A percentile compares a stretch with the other conserved stretches of the same genome.
Conservation (phyloP, 73 alveolate species). For the Breviolum minutum region DNA sequence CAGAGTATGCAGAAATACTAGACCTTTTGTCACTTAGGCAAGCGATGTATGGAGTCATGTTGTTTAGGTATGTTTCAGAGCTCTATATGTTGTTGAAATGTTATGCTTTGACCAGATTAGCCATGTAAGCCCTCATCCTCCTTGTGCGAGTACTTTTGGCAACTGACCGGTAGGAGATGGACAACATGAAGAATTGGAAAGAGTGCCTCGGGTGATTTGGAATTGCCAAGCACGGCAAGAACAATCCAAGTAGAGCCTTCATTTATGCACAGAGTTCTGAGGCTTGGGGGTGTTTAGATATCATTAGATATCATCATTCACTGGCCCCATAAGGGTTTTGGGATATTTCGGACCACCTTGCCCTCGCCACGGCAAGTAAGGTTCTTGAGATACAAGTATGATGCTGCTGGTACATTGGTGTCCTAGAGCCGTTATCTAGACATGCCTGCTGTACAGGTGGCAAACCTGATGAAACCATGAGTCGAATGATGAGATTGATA, state of each 20-base stretch:
- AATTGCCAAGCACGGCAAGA: too few species aligned
- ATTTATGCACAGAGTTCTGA: too few species aligned
- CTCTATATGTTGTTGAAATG: not conserved
- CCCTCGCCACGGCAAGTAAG: not conserved
- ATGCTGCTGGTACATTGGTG: constrained; percentile 60
- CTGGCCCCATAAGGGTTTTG: too few species aligned
- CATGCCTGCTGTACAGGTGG: too few species aligned
- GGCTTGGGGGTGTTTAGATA: too few species aligned
- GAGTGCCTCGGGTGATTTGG: not conserved
- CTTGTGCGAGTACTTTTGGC: not conserved
- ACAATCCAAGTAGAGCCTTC: too few species aligned
- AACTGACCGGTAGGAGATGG: constrained; percentile 13
- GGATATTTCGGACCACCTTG: too few species aligned
- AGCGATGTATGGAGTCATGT: not conserved
- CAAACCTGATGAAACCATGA: too few species aligned
- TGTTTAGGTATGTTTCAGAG: not conserved
- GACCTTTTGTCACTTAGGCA: not conserved
- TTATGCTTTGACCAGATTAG: not conserved
- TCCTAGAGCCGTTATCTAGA: not conserved
- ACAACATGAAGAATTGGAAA: constrained; percentile 88
- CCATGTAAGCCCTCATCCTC: too few species aligned
- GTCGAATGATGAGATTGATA: too few species aligned
- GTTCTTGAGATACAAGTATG: constrained; percentile 70
- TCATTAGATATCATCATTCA: too few species aligned
- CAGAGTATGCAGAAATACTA: too few species aligned